Percentiles rank a stretch among this genome's conserved stretches.
Evolutionary conservation across 2,329 filamentous ascomycete genomes (phyloP).

Genomic region (Lasiodiplodia citricola): DNA sequence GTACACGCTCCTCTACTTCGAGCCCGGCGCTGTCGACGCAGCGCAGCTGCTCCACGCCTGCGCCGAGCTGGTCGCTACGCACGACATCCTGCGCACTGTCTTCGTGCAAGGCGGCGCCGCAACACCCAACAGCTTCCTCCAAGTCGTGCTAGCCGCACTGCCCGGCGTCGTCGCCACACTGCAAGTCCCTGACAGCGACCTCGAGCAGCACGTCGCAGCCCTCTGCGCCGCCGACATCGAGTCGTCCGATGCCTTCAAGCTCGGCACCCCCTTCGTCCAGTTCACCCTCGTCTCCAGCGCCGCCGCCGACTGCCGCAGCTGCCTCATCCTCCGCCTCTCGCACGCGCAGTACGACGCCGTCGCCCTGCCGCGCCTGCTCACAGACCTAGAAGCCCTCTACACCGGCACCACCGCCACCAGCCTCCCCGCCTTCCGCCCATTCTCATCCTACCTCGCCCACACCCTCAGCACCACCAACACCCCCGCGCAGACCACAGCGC

Average conservation of each 20-base stretch:
- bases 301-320: slow-evolving; percentile 40
- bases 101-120: slow-evolving; percentile 61
- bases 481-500: slow-evolving; percentile 70
- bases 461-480: slow-evolving; percentile 56
- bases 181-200: slow-evolving; percentile 47
- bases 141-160: slow-evolving; percentile 63
- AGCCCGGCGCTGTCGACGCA: slow-evolving; percentile 53
- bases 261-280: slow-evolving; percentile 66
- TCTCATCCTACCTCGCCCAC: slow-evolving; percentile 53
- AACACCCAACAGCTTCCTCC: slow-evolving; percentile 40
- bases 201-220: slow-evolving; percentile 58
- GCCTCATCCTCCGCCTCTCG: slow-evolving; percentile 67
- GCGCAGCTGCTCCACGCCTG: slow-evolving; percentile 58
- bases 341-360: slow-evolving; percentile 75
- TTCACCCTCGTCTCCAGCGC: slow-evolving; percentile 56
- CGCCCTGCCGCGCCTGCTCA: slow-evolving; percentile 66
- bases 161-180: slow-evolving; percentile 50
- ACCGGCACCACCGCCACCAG: slow-evolving; percentile 38
- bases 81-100: slow-evolving; percentile 70
- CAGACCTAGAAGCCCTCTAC: slow-evolving; percentile 65
- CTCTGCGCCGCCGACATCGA: slow-evolving; percentile 63
- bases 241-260: slow-evolving; percentile 54
- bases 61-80: slow-evolving; percentile 61
- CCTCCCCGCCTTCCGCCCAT: slow-evolving; percentile 44
- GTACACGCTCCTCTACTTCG: slow-evolving; percentile 69